Base-by-base conservation (phyloP, 2,329 filamentous ascomycete genomes). In the Colletotrichum karsti region DNA sequence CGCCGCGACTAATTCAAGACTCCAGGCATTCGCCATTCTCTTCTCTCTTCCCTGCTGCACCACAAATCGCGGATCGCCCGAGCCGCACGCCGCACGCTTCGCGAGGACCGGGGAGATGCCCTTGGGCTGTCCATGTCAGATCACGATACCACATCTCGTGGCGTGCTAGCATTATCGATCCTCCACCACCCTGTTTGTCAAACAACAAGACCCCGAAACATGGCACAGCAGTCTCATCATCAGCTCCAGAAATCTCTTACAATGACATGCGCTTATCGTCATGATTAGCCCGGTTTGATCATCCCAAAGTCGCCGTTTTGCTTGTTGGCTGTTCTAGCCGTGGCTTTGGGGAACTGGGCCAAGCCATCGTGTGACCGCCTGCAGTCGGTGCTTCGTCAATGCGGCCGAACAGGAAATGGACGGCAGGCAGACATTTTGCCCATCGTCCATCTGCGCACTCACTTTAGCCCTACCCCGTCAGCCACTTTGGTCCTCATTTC, bases 331-430 rank as follows among this genome's bases (percentile, higher is more conserved):
- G 20, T 6, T 30, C 39, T 20, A 35, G 35, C 26, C 20, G 22
- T 42, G 20, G 35, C 35, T 28, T 28, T 28, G 28, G 35, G 9
- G 15, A 15, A 22, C 35, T 42, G 55, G 41, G 58, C 28, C 42
- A 35, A 12, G 33, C 22, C 63, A 20, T 67, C 63, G 58, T 63
- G 63, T 56, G 50, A 57, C 63, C 50, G 61, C 61, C 54, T 41
- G 51, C n/a, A 18, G 42, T 64, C 42, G 61, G 53, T 64, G 53
- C 61, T 50, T 33, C n/a, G 41, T 64, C 54, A 64, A 64, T 59
- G 61, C 61, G 53, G 53, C 42, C 15, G 24, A 48, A 18, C 13
- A 26, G 5, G 54, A 28, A 48, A 15, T 20, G 26, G 51, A 54
- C 39, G 26, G 24, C 20, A 33, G 10, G 13, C 55, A 39, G 57